phyloP scores from a whole-genome alignment of 2,329 filamentous ascomycete genomes.

The Trichoderma semiorbis region DNA sequence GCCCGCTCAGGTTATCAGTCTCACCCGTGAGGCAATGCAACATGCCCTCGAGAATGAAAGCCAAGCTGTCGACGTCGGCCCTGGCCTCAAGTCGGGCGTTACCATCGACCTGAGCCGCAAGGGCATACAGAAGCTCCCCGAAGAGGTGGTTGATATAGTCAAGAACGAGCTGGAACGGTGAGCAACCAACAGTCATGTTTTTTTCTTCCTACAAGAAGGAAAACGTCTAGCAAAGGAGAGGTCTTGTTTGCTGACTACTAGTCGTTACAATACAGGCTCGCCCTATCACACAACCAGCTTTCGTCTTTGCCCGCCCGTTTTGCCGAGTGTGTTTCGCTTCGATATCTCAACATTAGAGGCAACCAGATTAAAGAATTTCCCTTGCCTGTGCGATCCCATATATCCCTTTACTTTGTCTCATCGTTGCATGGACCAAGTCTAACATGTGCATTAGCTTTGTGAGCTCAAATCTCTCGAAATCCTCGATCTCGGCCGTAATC shows the following conservation, averaged over 20 bases:
- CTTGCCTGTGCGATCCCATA: constrained; percentile 44
- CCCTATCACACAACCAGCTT: constrained; percentile 76
- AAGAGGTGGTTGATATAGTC: constrained; percentile 72
- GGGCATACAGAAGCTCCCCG: constrained; percentile 66
- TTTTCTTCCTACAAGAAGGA: background rate
- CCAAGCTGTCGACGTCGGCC: constrained; percentile 58
- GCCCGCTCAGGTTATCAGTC: constrained; percentile 60
- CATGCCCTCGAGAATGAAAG: constrained; percentile 63
- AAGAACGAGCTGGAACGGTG: constrained; percentile 71
- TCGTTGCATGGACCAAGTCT: constrained; percentile 18
- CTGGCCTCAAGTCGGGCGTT: constrained; percentile 63
- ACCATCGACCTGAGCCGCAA: constrained; percentile 77
- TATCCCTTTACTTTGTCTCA: background rate
- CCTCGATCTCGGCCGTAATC: constrained; percentile 86
- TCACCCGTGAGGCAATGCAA: constrained; percentile 65
- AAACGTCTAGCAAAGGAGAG: background rate
- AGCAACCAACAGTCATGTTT: constrained; percentile 23
- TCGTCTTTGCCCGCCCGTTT: constrained; percentile 67
- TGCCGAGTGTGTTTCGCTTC: constrained; percentile 70
- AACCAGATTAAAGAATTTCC: constrained; percentile 67
- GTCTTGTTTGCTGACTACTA: constrained; percentile 10
- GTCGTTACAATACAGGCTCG: constrained; percentile 52
- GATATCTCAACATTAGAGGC: constrained; percentile 77
- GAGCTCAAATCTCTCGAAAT: constrained; percentile 85
- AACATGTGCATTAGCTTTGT: constrained; percentile 61